Conservation (phyloP, 768 basidiomycete species). For the Russula sp. region DNA sequence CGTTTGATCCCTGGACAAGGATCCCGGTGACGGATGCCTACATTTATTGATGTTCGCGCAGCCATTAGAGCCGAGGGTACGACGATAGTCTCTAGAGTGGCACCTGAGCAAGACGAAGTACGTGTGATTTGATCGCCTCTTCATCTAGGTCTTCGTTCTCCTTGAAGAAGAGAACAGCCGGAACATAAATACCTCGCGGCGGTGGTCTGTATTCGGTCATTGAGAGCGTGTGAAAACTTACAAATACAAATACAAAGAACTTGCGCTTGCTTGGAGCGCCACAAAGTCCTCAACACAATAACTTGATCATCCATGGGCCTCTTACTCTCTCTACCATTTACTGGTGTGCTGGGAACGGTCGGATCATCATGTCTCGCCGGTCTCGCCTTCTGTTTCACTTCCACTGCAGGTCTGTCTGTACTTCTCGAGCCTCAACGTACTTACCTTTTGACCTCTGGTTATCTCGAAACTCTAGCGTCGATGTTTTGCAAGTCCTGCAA, state of each 20-base stretch:
- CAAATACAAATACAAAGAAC: no score
- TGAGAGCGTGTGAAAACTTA: neutral
- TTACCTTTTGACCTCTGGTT: constrained; percentile 8
- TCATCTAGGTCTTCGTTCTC: constrained; percentile 65
- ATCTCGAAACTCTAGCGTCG: constrained; percentile 49
- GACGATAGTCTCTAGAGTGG: constrained; percentile 10
- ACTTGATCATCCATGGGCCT: constrained; percentile 49
- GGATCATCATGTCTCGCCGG: constrained; percentile 80
- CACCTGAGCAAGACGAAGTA: constrained; percentile 67
- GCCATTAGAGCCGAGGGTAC: constrained; percentile 11
- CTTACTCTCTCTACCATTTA: constrained; percentile 63
- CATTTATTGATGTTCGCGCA: neutral
- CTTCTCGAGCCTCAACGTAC: neutral
- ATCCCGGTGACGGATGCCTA: constrained; percentile 70
- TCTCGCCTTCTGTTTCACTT: constrained; percentile 79
- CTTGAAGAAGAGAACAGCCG: constrained; percentile 68
- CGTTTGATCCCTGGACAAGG: constrained; percentile 67
- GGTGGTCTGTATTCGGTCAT: constrained; percentile 33
- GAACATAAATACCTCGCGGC: constrained; percentile 67
- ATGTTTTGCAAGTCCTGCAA: constrained; percentile 99
- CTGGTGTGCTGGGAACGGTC: constrained; percentile 59
- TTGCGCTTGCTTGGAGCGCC: no score
- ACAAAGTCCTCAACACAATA: neutral
- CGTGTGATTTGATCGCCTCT: constrained; percentile 56
- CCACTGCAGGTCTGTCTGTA: constrained; percentile 67